Conservation (phyloP, 306 rosid genomes). For the Arachis stenosperma region DNA sequence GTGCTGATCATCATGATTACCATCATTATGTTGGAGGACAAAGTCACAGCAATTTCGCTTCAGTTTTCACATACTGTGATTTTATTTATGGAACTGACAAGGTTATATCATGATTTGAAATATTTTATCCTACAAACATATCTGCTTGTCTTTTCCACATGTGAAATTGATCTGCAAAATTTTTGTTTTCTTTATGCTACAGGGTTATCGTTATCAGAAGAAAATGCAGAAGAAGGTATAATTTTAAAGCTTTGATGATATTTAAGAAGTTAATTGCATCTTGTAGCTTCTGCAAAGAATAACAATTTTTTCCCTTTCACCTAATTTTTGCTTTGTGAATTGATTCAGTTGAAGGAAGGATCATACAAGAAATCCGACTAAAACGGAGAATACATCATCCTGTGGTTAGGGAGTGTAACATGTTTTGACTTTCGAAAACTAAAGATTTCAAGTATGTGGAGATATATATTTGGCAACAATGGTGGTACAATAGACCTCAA, state of each 20-base stretch:
- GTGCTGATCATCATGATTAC: conserved; percentile 94
- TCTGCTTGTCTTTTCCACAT: conserved; percentile 30
- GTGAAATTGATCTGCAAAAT: conserved; percentile 35
- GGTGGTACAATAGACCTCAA: conserved; percentile 45
- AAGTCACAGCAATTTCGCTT: conserved; percentile 96
- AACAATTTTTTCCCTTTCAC: background rate
- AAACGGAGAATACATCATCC: conserved; percentile 14
- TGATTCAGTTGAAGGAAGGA: conserved; percentile 75
- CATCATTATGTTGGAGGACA: conserved; percentile 97
- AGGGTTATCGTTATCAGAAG: conserved; percentile 90
- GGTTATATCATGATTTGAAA: conserved; percentile 53
- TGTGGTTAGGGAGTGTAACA: conserved; percentile 37
- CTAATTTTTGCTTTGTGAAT: conserved; percentile 22
- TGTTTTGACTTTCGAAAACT: conserved; percentile 39
- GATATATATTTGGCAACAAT: conserved; percentile 10
- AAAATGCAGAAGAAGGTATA: conserved; percentile 75
- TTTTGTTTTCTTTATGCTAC: conserved; percentile 48
- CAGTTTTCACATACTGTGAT: conserved; percentile 97
- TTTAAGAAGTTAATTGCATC: conserved; percentile 18
- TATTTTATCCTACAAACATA: conserved; percentile 28
- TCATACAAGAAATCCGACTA: conserved; percentile 56
- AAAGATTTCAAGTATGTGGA: conserved; percentile 33
- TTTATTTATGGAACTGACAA: conserved; percentile 95
- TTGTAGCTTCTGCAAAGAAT: conserved; percentile 21
- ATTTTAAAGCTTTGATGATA: background rate